Conservation (phyloP, 139 green algal genomes). For the Marvania coccoides region DNA sequence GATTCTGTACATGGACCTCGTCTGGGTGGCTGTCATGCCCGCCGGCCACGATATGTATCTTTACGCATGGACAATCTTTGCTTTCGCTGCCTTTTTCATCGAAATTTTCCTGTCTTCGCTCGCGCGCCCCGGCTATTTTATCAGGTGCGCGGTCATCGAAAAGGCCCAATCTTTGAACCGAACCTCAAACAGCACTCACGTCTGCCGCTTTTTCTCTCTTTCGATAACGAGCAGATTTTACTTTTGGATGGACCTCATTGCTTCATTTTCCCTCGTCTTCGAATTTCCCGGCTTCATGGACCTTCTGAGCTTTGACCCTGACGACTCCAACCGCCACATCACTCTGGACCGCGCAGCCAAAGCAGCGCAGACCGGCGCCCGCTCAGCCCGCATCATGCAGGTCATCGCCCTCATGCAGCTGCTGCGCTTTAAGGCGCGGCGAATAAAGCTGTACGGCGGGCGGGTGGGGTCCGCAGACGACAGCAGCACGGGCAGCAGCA, state of each 20-base stretch:
- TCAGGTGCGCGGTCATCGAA: no score
- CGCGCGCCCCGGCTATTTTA: slow-evolving; percentile 54
- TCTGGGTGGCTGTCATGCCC: slow-evolving; percentile 9
- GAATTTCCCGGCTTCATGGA: slow-evolving; percentile 55
- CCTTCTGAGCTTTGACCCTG: background rate
- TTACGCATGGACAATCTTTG: slow-evolving; percentile 11
- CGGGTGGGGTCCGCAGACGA: background rate
- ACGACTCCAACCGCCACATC: background rate
- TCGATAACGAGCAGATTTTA: slow-evolving; percentile 84
- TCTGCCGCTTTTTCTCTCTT: no score
- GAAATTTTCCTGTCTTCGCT: slow-evolving; percentile 45
- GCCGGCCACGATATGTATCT: slow-evolving; percentile 5
- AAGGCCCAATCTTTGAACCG: no score
- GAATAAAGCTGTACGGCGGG: background rate
- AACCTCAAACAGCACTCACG: no score
- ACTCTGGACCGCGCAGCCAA: slow-evolving; percentile 2
- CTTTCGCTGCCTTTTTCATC: slow-evolving; percentile 43
- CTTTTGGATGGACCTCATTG: slow-evolving; percentile 83
- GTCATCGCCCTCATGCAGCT: slow-evolving; percentile 1
- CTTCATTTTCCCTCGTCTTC: slow-evolving; percentile 58
- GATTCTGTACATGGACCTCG: slow-evolving; percentile 21
- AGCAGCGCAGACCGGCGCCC: slow-evolving; percentile 11
- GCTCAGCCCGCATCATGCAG: slow-evolving; percentile 7
- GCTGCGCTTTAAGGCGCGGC: background rate
- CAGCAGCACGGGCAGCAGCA: background rate